Percentiles rank a stretch among this genome's conserved stretches.
Conservation (phyloP, 352 stramenopile species). For the Phytopythium kandeliae region DNA sequence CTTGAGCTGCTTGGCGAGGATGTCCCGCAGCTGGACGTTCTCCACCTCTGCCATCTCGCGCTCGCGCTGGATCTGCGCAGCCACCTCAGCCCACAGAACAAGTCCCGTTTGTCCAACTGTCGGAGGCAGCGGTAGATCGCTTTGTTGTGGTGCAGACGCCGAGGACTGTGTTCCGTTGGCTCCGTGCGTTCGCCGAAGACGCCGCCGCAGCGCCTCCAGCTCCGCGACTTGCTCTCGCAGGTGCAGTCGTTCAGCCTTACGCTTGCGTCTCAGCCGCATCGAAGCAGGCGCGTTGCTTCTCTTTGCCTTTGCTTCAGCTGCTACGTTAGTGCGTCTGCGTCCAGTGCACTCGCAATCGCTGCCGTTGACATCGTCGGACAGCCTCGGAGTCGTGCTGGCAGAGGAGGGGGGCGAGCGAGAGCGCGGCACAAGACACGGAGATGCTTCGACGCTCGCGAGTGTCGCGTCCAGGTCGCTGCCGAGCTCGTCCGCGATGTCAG, state of each 20-base stretch:
- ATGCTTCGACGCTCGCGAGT: too few species aligned
- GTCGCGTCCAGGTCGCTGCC: not conserved
- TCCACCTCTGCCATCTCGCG: constrained; percentile 3
- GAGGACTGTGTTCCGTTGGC: not conserved
- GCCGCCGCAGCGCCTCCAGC: constrained; percentile 1
- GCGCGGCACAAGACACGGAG: not conserved
- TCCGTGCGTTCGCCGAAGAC: not conserved
- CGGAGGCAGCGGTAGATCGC: accelerated
- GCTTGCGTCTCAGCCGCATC: constrained; percentile 7
- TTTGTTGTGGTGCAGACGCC: not conserved
- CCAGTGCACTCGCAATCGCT: not conserved
- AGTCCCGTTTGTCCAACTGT: not conserved
- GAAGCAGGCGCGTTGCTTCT: constrained; percentile 4
- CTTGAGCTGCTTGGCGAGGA: constrained; percentile 3
- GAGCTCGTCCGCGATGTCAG: not conserved
- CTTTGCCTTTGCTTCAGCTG: not conserved
- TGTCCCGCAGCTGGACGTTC: constrained; percentile 3
- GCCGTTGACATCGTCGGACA: too few species aligned
- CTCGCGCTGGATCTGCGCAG: constrained; percentile 1
- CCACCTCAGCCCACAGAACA: constrained; percentile 1
- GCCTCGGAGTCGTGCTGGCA: too few species aligned
- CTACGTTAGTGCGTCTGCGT: too few species aligned
- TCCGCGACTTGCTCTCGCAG: constrained; percentile 1
- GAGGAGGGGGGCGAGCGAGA: not conserved
- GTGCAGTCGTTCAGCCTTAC: constrained; percentile 5